Evolutionary conservation across 2,329 filamentous ascomycete species (phyloP), one percentile per base, ranked within the genome.

Genomic region (Colletotrichum eremochloae): DNA sequence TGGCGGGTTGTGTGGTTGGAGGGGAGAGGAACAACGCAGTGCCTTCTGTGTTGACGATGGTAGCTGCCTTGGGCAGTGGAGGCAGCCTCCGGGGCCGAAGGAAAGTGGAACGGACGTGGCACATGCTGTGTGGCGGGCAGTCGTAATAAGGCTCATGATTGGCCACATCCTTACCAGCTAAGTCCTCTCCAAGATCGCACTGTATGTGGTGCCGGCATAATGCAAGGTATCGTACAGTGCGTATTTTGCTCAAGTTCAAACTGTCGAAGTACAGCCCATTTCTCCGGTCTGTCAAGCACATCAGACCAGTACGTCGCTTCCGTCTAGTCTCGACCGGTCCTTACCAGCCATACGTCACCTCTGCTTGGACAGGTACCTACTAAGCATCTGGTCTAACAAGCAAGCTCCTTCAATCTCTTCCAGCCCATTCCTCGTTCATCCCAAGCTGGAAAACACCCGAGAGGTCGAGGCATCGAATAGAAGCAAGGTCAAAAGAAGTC

Each of bases 41-140:
- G 44, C 36, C 42, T 48, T 63, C 48, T 68, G 42, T 33, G 64
- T 71, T 68, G 58, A 68, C 65, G 44, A 60, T 68, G 42, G 48
- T 33, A 55, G 31, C 60, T 68, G 48, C 33, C 36, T 53, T 58
- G 46, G 58, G 24, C 50, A 68, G 64, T 62, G 42, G 40, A 52
- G 46, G 65, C 55, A 68, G 48, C 48, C 62, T 53, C 60, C 56
- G 14, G n/a, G 56, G 24, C 12, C 40, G 12, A 15, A n/a, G 40
- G 42, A 56, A 70, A 53, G 44, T 70, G 40, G 65, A 18, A 56
- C 50, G 67, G 67, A 70, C 67, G 67, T 72, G 70, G 70, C 70
- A 72, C 44, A 64, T 55, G 29, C 18, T 63, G 56, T 70, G 67
- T 71, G 67, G 70, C 53, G 46, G 61, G 15, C 55, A 67, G 31